These are phyloP conservation scores for Curvularia spicifera DNA, from an alignment of 2,329 filamentous ascomycete genomes.

Conservation along the genomic window DNA sequence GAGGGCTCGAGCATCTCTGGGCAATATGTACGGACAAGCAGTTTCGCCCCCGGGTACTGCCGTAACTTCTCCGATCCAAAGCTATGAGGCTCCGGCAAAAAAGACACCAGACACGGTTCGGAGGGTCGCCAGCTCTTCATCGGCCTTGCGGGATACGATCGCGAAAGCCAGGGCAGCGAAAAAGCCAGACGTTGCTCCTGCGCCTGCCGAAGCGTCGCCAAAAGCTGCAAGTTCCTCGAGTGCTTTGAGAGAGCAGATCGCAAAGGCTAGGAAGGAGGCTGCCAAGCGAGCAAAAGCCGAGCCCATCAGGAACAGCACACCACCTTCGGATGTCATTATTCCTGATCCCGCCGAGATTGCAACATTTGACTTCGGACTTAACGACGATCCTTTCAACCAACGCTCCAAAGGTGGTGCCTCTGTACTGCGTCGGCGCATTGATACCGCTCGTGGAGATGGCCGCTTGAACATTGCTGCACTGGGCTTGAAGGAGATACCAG, in stretches of 20 bases:
- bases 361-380: slow-evolving; percentile 65
- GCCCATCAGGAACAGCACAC: slow-evolving; percentile 34
- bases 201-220: slow-evolving; percentile 21
- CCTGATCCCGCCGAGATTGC: slow-evolving; percentile 43
- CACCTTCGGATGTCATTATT: slow-evolving; percentile 42
- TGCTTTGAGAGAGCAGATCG: slow-evolving; percentile 87
- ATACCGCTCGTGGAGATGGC: slow-evolving; percentile 75
- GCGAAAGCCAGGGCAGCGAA: slow-evolving; percentile 88
- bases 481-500: slow-evolving; percentile 77
- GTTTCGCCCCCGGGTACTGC: slow-evolving; percentile 36
- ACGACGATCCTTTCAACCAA: slow-evolving; percentile 76
- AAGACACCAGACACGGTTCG: slow-evolving; percentile 44
- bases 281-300: slow-evolving; percentile 58
- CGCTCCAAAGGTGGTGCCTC: slow-evolving; percentile 66
- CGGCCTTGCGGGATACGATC: slow-evolving; percentile 85
- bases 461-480: slow-evolving; percentile 88
- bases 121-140: slow-evolving; percentile 71
- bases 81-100: slow-evolving; percentile 26
- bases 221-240: slow-evolving; percentile 72
- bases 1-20: slow-evolving; percentile 41
- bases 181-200: slow-evolving; percentile 30
- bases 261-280: slow-evolving; percentile 83
- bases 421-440: slow-evolving; percentile 74
- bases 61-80: slow-evolving; percentile 26
- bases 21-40: slow-evolving; percentile 46